Base-by-base conservation (phyloP, 805 yeast genomes). In the Wickerhamiella brachini region DNA sequence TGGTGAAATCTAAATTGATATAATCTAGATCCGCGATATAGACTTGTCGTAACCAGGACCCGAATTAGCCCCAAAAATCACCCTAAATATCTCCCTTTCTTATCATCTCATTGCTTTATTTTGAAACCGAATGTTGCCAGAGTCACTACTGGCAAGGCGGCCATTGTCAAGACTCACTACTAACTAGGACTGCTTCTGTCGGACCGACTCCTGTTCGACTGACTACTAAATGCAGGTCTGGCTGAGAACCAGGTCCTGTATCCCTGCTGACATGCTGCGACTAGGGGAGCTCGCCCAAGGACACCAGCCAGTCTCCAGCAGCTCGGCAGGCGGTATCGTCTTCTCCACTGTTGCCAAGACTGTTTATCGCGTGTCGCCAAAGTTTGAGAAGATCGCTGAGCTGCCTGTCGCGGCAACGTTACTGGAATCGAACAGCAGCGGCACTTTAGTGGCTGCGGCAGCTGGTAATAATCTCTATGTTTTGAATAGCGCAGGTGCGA, bases 361-460 rank as follows among this genome's bases (percentile, higher is more conserved):
- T 20, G 34, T 44, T 2, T 44, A 21, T 23, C 17, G 20, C 2
- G 29, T 9, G 17, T 4, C 21, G 23, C 29, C 21, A 7, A 23
- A 15, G 29, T 44, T 22, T 37, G 24, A 44, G 20, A 23, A 23
- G 18, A 3, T 44, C 22, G 29, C 34, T 24, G 4, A 2, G 6
- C 15, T 45, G 15, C 47, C 47, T 5, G 3, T 47, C 43, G n/a
- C 29, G 6, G 45, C 44, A 44, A 17, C 15, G n/a, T 23, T 34
- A 20, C 48, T 77, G 20, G 57, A 58, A 20, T 52, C 73, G 49
- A 77, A 77, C 58, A 51, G 58, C 4, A 59, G 69, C 38, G 78
- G 74, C 3, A 65, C 71, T 0, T 61, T 71, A 5, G 52, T 78
- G 48, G 79, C 77, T 1, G 57, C 69, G 2, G 61, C 68, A n/a